These are phyloP conservation scores for Colletotrichum godetiae DNA, from an alignment of 2,329 filamentous ascomycete species.

Conservation along the genomic window DNA sequence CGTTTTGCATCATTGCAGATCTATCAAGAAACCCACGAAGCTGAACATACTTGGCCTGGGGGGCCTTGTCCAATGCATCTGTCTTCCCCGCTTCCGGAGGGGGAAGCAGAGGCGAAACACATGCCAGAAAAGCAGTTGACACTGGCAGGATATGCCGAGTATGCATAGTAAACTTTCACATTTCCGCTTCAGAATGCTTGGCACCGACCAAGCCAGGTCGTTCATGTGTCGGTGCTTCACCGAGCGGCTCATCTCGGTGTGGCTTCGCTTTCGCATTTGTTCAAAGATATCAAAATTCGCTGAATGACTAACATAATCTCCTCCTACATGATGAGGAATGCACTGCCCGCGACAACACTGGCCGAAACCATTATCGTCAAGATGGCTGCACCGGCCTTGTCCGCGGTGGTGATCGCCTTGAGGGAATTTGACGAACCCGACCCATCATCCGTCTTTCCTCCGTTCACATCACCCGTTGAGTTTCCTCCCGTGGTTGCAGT, in stretches of 20 bases:
- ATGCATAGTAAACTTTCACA: not conserved
- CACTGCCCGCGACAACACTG: slow-evolving; percentile 47
- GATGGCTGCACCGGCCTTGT: slow-evolving; percentile 76
- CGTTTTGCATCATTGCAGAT: not conserved
- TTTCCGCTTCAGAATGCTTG: not conserved
- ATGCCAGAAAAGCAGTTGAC: not conserved
- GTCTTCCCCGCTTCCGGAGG: not conserved
- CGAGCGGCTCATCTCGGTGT: not conserved
- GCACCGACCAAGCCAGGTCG: not conserved
- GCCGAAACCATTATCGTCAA: slow-evolving; percentile 68
- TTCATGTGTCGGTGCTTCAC: not conserved
- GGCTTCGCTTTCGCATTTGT: not conserved
- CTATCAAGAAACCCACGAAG: not conserved
- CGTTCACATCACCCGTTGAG: slow-evolving; percentile 52
- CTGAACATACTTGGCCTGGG: not conserved
- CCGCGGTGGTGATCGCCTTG: slow-evolving; percentile 60
- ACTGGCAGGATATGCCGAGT: not conserved
- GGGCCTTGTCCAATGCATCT: not conserved
- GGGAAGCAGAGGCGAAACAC: not conserved
- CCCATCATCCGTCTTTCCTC: slow-evolving; percentile 29
- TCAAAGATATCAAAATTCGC: not conserved
- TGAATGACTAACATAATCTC: not conserved
- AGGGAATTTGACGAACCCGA: not conserved
- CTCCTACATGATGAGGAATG: slow-evolving; percentile 16
- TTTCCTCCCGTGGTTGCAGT: slow-evolving; percentile 65